phyloP scores from a whole-genome alignment of 306 rosid genomes.

The Ziziphus jujuba region DNA sequence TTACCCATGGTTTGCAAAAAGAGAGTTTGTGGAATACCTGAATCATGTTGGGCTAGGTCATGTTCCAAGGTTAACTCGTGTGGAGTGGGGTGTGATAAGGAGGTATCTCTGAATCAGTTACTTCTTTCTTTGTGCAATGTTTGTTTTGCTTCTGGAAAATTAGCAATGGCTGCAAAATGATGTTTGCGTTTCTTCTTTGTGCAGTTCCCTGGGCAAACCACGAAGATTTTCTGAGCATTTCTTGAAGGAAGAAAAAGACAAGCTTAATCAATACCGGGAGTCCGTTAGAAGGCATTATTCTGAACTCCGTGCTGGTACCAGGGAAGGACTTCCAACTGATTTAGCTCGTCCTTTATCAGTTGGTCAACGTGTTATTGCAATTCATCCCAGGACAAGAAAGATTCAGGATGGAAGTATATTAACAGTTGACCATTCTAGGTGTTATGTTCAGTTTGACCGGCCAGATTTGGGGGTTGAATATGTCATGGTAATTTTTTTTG shows the following conservation, averaged over 20 bases:
- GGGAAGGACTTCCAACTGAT: conserved; percentile 90
- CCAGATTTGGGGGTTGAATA: conserved; percentile 79
- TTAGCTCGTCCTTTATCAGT: conserved; percentile 80
- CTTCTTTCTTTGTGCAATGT: conserved; percentile 23
- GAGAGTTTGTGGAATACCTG: conserved; percentile 89
- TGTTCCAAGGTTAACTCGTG: conserved; percentile 89
- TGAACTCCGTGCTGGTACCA: conserved; percentile 77
- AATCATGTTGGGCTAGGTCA: conserved; percentile 94
- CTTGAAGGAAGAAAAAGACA: conserved; percentile 77
- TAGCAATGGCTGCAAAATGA: conserved; percentile 14
- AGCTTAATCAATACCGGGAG: conserved; percentile 85
- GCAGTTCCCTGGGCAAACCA: conserved; percentile 96
- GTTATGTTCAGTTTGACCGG: conserved; percentile 76
- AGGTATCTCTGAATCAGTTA: conserved; percentile 55
- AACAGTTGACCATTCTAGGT: conserved; percentile 66
- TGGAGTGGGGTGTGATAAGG: conserved; percentile 96
- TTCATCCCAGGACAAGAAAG: conserved; percentile 78
- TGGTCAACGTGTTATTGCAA: conserved; percentile 79
- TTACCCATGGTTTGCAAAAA: conserved; percentile 94
- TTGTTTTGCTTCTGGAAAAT: conserved; percentile 17
- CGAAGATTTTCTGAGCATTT: conserved; percentile 85
- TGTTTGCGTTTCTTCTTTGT: conserved; percentile 33
- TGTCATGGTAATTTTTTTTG: conserved; percentile 66
- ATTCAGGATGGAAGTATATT: conserved; percentile 81
- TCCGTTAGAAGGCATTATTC: conserved; percentile 86